phyloP scores from a whole-genome alignment of 2,329 filamentous ascomycete genomes.

The Capronia epimyces region DNA sequence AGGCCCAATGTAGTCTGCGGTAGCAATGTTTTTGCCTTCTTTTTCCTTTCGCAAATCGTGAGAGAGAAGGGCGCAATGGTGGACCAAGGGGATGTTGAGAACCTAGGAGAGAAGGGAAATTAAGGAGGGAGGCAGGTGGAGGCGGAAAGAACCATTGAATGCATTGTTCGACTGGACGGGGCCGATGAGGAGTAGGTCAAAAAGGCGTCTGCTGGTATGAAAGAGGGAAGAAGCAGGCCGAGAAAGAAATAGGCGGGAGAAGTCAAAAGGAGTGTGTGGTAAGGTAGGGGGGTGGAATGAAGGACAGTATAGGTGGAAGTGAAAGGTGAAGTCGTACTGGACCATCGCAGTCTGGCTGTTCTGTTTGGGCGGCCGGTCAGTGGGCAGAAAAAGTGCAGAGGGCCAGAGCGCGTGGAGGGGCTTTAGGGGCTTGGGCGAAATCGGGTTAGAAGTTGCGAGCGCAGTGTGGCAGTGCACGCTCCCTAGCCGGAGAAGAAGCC shows the following conservation, averaged over 20 bases:
- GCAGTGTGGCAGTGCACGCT: conserved; percentile 5
- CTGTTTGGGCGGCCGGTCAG: no score
- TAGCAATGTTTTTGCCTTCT: no score
- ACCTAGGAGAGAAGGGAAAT: neutral
- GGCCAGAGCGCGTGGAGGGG: no score
- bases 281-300: neutral
- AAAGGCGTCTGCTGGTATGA: conserved; percentile 6
- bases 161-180: neutral
- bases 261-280: conserved; percentile 1
- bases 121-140: conserved; percentile 6
- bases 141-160: conserved; percentile 2
- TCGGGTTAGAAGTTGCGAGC: neutral
- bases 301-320: neutral
- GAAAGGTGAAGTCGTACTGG: neutral
- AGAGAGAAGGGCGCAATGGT: neutral
- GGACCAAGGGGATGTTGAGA: neutral
- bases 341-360: no score
- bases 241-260: neutral
- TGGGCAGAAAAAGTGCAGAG: neutral
- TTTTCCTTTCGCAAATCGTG: neutral
- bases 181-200: neutral
- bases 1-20: no score
- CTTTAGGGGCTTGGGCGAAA: no score
- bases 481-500: neutral
- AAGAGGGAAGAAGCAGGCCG: neutral